Evolutionary conservation across 805 yeast species (phyloP).

Genomic region (Metschnikowia lachancei): DNA sequence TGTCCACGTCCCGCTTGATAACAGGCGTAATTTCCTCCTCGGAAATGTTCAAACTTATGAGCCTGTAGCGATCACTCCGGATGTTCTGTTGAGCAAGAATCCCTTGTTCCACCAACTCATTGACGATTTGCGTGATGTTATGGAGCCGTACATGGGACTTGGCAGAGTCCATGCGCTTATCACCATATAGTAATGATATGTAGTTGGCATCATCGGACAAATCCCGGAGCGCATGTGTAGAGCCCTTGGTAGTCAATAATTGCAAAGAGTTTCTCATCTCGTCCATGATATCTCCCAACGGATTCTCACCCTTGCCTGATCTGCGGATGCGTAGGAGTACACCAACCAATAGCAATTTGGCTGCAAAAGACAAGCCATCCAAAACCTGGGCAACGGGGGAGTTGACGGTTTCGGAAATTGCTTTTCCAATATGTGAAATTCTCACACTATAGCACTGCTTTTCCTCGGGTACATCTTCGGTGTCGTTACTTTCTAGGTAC

Average conservation of each 20-base stretch:
- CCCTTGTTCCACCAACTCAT: conserved; percentile 78
- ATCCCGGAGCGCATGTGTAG: conserved; percentile 19
- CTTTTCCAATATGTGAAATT: conserved; percentile 72
- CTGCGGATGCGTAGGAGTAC: conserved; percentile 62
- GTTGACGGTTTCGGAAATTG: conserved; percentile 73
- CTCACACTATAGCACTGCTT: conserved; percentile 54
- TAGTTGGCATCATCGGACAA: conserved; percentile 17
- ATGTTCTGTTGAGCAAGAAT: conserved; percentile 64
- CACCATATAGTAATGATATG: conserved; percentile 28
- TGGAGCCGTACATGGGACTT: conserved; percentile 45
- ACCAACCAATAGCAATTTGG: conserved; percentile 72
- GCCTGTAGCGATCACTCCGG: conserved; percentile 63
- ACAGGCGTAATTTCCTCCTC: conserved; percentile 66
- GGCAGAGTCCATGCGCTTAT: conserved; percentile 26
- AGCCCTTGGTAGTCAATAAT: conserved; percentile 35
- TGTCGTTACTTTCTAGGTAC: conserved; percentile 33
- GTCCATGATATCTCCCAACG: conserved; percentile 74
- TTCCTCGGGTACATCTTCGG: conserved; percentile 23
- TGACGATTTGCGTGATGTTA: conserved; percentile 58
- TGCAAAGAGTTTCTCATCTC: conserved; percentile 59
- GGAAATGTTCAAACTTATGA: conserved; percentile 64
- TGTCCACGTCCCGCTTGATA: conserved; percentile 50
- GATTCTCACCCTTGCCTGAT: conserved; percentile 66
- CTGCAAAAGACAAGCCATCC: conserved; percentile 57
- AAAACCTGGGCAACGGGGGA: conserved; percentile 69